Evolutionary conservation across 108 stramenopile species (phyloP).

Genomic region (Mediolabrus comicus): DNA sequence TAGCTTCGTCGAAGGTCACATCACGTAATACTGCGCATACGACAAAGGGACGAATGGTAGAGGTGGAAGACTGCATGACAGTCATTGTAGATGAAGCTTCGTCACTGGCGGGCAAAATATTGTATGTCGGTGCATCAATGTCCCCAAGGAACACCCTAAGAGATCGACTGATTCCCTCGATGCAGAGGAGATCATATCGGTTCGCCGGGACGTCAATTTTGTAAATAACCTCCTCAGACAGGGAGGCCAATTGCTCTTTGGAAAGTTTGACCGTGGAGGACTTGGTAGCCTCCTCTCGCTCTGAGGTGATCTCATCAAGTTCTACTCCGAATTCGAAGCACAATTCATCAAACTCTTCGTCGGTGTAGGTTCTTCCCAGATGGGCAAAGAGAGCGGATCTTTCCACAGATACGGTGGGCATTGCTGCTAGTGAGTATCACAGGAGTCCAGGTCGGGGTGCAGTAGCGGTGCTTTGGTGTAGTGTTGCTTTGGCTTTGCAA

Average conservation of each 20-base stretch:
- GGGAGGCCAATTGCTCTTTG: slow-evolving; percentile 54
- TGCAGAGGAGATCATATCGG: slow-evolving; percentile 97
- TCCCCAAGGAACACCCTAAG: slow-evolving; percentile 91
- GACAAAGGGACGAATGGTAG: slow-evolving; percentile 93
- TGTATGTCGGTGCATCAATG: slow-evolving; percentile 76
- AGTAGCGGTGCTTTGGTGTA: too few species aligned
- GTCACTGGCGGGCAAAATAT: slow-evolving; percentile 31
- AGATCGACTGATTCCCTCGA: slow-evolving; percentile 95
- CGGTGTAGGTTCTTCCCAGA: slow-evolving; percentile 93
- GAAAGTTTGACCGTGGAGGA: slow-evolving; percentile 61
- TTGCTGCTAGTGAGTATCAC: slow-evolving; percentile 49
- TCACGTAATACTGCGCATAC: slow-evolving; percentile 97
- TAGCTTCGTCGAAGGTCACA: slow-evolving; percentile 80
- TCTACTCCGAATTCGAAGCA: slow-evolving; percentile 99
- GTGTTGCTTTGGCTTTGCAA: too few species aligned
- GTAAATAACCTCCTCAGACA: slow-evolving; percentile 84
- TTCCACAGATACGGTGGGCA: slow-evolving; percentile 95
- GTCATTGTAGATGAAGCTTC: slow-evolving; percentile 55
- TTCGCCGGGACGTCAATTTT: slow-evolving; percentile 99
- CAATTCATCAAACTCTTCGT: slow-evolving; percentile 97
- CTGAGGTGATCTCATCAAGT: slow-evolving; percentile 96
- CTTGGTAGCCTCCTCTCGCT: slow-evolving; percentile 86
- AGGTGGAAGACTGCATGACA: slow-evolving; percentile 79
- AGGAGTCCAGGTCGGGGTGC: too few species aligned
- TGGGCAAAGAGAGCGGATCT: slow-evolving; percentile 88